Base-by-base conservation (phyloP, 192 early-diverging fungal genomes). In the Pilobolus umbonatus region DNA sequence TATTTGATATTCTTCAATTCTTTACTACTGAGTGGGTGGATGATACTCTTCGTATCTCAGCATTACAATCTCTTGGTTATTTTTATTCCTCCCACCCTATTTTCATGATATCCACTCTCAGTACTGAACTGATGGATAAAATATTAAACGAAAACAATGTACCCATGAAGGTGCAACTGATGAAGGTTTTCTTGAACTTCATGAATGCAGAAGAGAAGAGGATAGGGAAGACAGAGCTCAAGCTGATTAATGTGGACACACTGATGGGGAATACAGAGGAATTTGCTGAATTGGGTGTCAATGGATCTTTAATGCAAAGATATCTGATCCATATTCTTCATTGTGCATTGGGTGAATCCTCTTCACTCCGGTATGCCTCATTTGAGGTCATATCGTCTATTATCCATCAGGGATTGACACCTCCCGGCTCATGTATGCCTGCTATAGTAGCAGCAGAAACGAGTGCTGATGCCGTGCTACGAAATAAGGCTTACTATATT, bases 361-460 rank as follows among this genome's bases (percentile, higher is more conserved):
- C 61, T 3, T 28, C 70, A n/a, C 72, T 98, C n/a, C 83, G 85
- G 25, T 65, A 64, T 8, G 71, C 78, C 1, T 86, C 91, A 7
- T 89, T 96, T 56, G 88, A 94, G 48, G 88, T 92, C 0, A 76
- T 96, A 5, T 74, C 75, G 6, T 74, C 88, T n/a, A 88, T 94
- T 26, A 65, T 94, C n/a, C 84, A 89, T 52, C 93, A 96, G 62
- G 94, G 94, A 0, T 73, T 96, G 19, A 92, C 88, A 9, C 93
- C 96, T 67, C 96, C 96, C 5, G 75, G 90, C 12, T 69, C 83
- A 84, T 98, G 93, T 61, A 86, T 96, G 69, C 93, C 96, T 14
- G 85, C 82, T 15, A 73, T 96, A 44, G 82, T 92, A 29, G 91
- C 96, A 0, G 76, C 97, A 55, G 83, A 95, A 69, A 86, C 92